Evolutionary conservation across 1,139 yeast genomes (phyloP).

Genomic region (Ashbya aceris): DNA sequence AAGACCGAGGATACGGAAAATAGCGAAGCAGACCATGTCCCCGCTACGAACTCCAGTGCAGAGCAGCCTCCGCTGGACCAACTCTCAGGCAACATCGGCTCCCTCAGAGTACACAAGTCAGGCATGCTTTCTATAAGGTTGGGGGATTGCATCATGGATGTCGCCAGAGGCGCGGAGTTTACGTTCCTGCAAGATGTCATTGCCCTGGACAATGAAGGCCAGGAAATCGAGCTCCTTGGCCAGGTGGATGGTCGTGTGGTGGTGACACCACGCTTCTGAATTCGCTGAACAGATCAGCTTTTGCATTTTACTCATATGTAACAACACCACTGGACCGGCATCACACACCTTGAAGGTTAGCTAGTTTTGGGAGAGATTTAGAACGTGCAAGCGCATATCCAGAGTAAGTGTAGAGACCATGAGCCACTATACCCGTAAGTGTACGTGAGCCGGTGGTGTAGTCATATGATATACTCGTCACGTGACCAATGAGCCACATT

Average conservation of each 20-base stretch:
- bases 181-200: conserved; percentile 71
- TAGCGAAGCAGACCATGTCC: conserved; percentile 12
- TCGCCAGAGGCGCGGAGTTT: conserved; percentile 63
- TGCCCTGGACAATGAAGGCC: conserved; percentile 41
- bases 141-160: conserved; percentile 62
- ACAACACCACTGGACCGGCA: neutral
- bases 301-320: neutral
- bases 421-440: too few relatives aligned
- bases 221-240: conserved; percentile 51
- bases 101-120: conserved; percentile 64
- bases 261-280: conserved; percentile 34
- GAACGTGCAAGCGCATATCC: too few relatives aligned
- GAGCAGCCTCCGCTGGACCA: conserved; percentile 7
- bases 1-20: conserved; percentile 11
- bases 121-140: conserved; percentile 69
- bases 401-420: too few relatives aligned
- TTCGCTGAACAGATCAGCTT: neutral
- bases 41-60: too few relatives aligned
- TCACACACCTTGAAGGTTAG: too few relatives aligned
- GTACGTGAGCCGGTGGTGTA: too few relatives aligned
- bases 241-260: conserved; percentile 39
- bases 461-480: too few relatives aligned
- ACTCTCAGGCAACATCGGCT: conserved; percentile 57
- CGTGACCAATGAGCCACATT: too few relatives aligned
- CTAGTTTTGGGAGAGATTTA: too few relatives aligned